These are phyloP conservation scores for Beta vulgaris DNA, from an alignment of 148 eudicot genomes.

Conservation along the genomic window DNA sequence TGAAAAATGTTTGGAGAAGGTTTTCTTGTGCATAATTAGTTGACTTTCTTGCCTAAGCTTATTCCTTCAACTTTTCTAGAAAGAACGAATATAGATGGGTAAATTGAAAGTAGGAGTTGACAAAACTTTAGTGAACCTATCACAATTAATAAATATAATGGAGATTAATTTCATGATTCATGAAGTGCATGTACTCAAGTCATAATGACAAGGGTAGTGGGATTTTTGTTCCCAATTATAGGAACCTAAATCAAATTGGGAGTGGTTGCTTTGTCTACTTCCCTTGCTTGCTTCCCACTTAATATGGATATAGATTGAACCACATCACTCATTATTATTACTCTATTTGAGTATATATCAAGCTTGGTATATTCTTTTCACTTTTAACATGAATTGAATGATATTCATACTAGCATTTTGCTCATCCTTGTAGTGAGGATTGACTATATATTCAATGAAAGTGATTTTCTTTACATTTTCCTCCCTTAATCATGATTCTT, in stretches of 20 bases:
- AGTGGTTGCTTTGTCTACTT: conserved; percentile 8
- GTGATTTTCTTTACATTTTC: not conserved
- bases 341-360: not conserved
- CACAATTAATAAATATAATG: conserved; percentile 6
- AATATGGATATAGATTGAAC: conserved; percentile 12
- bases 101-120: conserved; percentile 8
- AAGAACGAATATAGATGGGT: not conserved
- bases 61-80: not conserved
- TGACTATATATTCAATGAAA: not conserved
- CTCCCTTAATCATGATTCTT: not conserved
- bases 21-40: not conserved
- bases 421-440: not conserved
- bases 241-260: conserved; percentile 19
- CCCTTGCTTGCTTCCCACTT: conserved; percentile 13
- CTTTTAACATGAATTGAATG: not conserved
- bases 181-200: conserved; percentile 15
- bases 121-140: not conserved
- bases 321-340: conserved; percentile 8
- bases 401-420: not conserved
- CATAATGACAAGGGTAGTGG: not conserved
- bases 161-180: conserved; percentile 5
- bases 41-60: not conserved
- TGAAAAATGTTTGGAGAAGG: not conserved
- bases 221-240: conserved; percentile 19
- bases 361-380: conserved; percentile 9